phyloP scores from a whole-genome alignment of 352 stramenopile species.

The Blastocystis sp. region DNA sequence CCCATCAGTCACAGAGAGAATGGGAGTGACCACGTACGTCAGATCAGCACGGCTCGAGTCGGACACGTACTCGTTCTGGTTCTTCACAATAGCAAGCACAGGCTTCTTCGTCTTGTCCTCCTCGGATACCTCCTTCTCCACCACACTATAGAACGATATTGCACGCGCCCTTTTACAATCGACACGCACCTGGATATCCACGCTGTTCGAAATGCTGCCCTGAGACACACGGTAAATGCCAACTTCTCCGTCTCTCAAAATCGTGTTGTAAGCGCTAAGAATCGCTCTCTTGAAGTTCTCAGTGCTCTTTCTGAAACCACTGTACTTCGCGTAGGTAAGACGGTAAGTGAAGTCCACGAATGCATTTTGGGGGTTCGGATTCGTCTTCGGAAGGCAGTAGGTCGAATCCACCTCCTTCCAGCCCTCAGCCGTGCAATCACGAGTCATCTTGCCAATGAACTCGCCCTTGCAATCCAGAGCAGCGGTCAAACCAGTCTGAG shows the following conservation, averaged over 20 bases:
- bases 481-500: not conserved
- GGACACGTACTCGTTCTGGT: not conserved
- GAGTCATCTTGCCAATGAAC: constrained; percentile 26
- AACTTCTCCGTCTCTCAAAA: not conserved
- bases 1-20: too few relatives aligned
- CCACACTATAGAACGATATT: not conserved
- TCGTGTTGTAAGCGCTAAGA: not conserved
- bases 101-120: not conserved
- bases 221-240: not conserved
- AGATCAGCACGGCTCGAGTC: too few relatives aligned
- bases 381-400: constrained; percentile 42
- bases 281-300: not conserved
- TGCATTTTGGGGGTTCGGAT: not conserved
- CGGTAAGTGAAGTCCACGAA: constrained; percentile 14
- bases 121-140: too few relatives aligned
- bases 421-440: not conserved
- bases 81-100: not conserved
- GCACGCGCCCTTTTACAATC: not conserved
- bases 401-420: not conserved
- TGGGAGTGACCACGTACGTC: too few relatives aligned
- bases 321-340: not conserved
- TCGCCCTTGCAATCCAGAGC: constrained; percentile 15
- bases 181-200: constrained; percentile 13
- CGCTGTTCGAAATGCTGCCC: not conserved
- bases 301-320: not conserved